Evolutionary conservation across 495 filamentous ascomycete species (phyloP).

Genomic region (Talaromyces trachyspermus): DNA sequence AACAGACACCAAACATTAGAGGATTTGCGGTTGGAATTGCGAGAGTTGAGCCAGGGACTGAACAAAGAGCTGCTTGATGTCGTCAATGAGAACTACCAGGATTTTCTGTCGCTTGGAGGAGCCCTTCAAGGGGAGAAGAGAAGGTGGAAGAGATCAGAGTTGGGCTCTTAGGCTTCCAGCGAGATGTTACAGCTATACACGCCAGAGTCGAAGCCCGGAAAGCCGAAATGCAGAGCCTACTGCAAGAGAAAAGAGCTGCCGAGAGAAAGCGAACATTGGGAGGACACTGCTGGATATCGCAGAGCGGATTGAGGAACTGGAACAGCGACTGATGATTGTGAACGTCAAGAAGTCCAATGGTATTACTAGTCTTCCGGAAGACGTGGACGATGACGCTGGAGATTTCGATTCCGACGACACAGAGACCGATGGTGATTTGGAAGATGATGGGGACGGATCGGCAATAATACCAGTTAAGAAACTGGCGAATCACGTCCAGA

Average conservation of each 20-base stretch:
- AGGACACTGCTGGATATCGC: slow-evolving; percentile 63
- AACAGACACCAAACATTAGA: slow-evolving; percentile 93
- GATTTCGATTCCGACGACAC: slow-evolving; percentile 42
- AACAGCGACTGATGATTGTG: slow-evolving; percentile 57
- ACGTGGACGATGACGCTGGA: slow-evolving; percentile 32
- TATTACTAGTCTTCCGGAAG: slow-evolving; percentile 6
- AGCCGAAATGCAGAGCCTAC: slow-evolving; percentile 43
- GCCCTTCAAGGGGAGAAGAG: slow-evolving; percentile 85
- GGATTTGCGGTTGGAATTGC: slow-evolving; percentile 81
- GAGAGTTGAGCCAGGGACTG: slow-evolving; percentile 64
- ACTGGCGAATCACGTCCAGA: slow-evolving; percentile 49
- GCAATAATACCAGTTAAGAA: slow-evolving; percentile 39
- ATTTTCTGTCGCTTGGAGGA: slow-evolving; percentile 76
- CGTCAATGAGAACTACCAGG: slow-evolving; percentile 87
- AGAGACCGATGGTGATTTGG: slow-evolving; percentile 46
- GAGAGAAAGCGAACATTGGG: slow-evolving; percentile 48
- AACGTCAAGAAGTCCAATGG: slow-evolving; percentile 12
- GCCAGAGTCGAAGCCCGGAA: slow-evolving; percentile 45
- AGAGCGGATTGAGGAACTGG: slow-evolving; percentile 64
- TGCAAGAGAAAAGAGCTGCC: slow-evolving; percentile 49
- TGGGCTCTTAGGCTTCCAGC: slow-evolving; percentile 72
- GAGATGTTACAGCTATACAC: slow-evolving; percentile 61
- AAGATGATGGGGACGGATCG: slow-evolving; percentile 28
- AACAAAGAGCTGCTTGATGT: slow-evolving; percentile 82
- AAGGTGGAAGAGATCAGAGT: slow-evolving; percentile 87